Evolutionary conservation across 2,329 filamentous ascomycete species (phyloP).

Genomic region (Karstenula rhodostoma): DNA sequence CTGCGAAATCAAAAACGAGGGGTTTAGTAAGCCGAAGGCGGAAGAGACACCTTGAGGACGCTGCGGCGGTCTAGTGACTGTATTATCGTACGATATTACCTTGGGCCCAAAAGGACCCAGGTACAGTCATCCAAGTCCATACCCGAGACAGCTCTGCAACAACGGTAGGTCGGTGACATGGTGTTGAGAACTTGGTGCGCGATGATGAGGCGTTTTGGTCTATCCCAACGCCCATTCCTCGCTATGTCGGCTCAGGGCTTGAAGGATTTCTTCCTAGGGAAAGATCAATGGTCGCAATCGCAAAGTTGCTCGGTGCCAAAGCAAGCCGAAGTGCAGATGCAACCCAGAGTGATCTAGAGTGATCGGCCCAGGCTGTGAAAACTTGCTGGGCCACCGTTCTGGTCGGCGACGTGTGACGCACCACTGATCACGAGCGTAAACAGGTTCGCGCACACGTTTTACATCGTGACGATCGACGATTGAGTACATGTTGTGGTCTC

Average conservation of each 20-base stretch:
- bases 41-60: not conserved
- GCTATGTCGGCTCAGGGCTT: not conserved
- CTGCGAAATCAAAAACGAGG: not conserved
- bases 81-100: not conserved
- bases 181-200: not conserved
- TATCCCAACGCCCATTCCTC: not conserved
- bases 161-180: not conserved
- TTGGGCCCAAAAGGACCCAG: not conserved
- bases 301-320: not conserved
- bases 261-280: not conserved
- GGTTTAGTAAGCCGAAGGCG: not conserved
- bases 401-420: conserved; percentile 13
- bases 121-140: not conserved
- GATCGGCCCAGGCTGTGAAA: not conserved
- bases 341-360: not conserved
- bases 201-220: not conserved
- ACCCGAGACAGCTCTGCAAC: not conserved
- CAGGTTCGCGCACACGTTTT: not conserved
- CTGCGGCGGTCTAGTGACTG: not conserved
- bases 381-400: not conserved
- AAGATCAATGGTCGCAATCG: not conserved
- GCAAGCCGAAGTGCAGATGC: not conserved
- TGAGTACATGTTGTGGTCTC: not conserved
- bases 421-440: not conserved
- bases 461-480: conserved; percentile 2